Percentiles rank a stretch among this genome's conserved stretches.
Conservation (phyloP, 2,329 filamentous ascomycete species). For the Teratosphaeria gauchensis region DNA sequence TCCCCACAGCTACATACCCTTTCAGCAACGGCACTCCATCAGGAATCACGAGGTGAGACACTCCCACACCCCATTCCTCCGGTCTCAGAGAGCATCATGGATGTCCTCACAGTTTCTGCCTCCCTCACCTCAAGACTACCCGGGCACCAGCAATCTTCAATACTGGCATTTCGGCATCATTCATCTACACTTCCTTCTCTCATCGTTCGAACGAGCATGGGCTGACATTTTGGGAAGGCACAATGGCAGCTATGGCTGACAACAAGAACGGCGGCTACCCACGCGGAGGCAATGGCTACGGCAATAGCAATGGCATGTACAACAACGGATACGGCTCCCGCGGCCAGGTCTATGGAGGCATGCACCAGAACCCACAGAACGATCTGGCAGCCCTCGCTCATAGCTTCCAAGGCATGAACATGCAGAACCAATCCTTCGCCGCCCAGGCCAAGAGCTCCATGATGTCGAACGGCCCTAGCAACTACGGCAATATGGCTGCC, state of each 20-base stretch:
- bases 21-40: neutral
- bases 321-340: slow-evolving; percentile 21
- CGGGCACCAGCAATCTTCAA: neutral
- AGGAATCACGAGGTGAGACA: neutral
- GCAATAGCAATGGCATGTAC: slow-evolving; percentile 20
- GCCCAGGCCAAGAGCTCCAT: slow-evolving; percentile 27
- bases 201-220: neutral
- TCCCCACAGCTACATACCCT: neutral
- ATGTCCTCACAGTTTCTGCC: neutral
- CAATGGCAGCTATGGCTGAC: slow-evolving; percentile 26
- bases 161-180: neutral
- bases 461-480: slow-evolving; percentile 17
- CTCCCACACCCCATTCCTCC: neutral
- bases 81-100: neutral
- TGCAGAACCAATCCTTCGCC: slow-evolving; percentile 25
- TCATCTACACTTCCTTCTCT: neutral
- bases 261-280: slow-evolving; percentile 23
- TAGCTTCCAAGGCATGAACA: slow-evolving; percentile 31
- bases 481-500: slow-evolving; percentile 20
- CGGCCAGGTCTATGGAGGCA: slow-evolving; percentile 23
- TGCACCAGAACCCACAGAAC: slow-evolving; percentile 21
- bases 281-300: slow-evolving; percentile 21
- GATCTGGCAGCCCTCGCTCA: slow-evolving; percentile 30
- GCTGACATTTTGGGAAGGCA: slow-evolving; percentile 1
- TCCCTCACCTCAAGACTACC: neutral